Conservation (phyloP, 1,284 basidiomycete species). For the Cutaneotrichosporon cutaneum region DNA sequence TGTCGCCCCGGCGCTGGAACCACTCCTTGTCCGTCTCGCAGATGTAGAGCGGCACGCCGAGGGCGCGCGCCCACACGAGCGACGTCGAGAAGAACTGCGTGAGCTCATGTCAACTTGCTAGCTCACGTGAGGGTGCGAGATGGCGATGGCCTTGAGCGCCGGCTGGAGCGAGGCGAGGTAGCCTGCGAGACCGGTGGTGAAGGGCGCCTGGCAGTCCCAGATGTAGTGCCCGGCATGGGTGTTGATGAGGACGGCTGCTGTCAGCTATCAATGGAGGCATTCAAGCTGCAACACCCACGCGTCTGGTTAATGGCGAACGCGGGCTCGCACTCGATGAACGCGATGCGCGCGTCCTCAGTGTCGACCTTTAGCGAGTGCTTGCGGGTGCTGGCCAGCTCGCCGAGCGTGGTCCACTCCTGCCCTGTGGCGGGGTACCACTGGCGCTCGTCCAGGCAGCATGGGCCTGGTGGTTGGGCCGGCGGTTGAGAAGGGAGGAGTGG, state of each 20-base stretch:
- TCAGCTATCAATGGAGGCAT: background rate
- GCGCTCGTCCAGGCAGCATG: slow-evolving; percentile 44
- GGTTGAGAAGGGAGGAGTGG: background rate
- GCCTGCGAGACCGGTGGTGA: slow-evolving; percentile 37
- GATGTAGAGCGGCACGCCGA: slow-evolving; percentile 46
- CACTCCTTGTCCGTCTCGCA: slow-evolving; percentile 43
- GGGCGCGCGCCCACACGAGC: slow-evolving; percentile 47
- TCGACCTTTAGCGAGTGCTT: slow-evolving; percentile 39
- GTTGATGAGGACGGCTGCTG: slow-evolving; percentile 46
- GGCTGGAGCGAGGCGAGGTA: slow-evolving; percentile 31
- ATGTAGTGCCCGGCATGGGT: slow-evolving; percentile 43
- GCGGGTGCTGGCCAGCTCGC: slow-evolving; percentile 25
- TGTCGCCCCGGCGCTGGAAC: slow-evolving; percentile 40
- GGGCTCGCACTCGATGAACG: slow-evolving; percentile 41
- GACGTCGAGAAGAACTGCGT: slow-evolving; percentile 50
- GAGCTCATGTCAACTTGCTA: background rate
- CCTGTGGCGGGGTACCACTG: slow-evolving; percentile 45
- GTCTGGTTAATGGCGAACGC: slow-evolving; percentile 48
- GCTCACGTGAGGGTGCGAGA: slow-evolving; percentile 50
- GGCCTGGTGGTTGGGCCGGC: slow-evolving; percentile 24
- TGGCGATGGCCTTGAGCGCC: slow-evolving; percentile 47
- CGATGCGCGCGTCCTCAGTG: slow-evolving; percentile 40
- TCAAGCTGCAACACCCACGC: slow-evolving; percentile 36
- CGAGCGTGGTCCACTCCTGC: slow-evolving; percentile 45
- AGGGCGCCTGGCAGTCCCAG: slow-evolving; percentile 50